Evolutionary conservation across 148 eudicot species (phyloP).

Genomic region (Simmondsia chinensis): DNA sequence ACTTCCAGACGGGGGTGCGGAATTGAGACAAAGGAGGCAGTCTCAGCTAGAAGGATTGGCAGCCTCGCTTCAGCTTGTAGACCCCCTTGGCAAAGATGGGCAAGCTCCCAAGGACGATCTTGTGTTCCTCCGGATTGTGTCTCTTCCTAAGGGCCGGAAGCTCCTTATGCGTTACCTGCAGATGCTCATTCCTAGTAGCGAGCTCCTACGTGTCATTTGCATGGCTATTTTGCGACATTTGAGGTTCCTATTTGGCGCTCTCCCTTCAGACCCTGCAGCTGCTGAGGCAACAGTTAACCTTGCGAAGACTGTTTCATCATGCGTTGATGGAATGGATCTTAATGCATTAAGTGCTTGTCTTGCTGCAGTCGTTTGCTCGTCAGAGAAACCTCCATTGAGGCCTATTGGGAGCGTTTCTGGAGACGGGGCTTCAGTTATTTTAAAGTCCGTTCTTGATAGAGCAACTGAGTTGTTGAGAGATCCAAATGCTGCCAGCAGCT

Average conservation of each 20-base stretch:
- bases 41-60: conserved; percentile 75
- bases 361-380: conserved; percentile 87
- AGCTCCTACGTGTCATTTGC: conserved; percentile 65
- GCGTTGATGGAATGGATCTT: conserved; percentile 66
- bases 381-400: conserved; percentile 81
- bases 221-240: conserved; percentile 92
- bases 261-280: conserved; percentile 36
- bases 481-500: conserved; percentile 31
- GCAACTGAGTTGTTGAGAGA: conserved; percentile 61
- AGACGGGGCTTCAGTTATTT: conserved; percentile 66
- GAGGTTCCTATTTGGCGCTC: conserved; percentile 72
- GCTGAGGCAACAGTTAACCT: conserved; percentile 35
- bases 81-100: conserved; percentile 61
- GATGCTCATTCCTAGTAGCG: conserved; percentile 55
- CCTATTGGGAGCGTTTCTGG: conserved; percentile 81
- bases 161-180: conserved; percentile 61
- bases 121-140: conserved; percentile 54
- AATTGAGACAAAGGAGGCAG: conserved; percentile 66
- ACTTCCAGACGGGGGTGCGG: conserved; percentile 62
- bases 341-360: conserved; percentile 89
- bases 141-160: conserved; percentile 85
- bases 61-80: conserved; percentile 72
- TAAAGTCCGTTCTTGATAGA: conserved; percentile 72
- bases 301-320: conserved; percentile 34
- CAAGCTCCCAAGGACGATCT: conserved; percentile 56